These are phyloP conservation scores for Neckera pumila DNA, from an alignment of 225 moss, liverwort and hornwort species.

Conservation along the genomic window DNA sequence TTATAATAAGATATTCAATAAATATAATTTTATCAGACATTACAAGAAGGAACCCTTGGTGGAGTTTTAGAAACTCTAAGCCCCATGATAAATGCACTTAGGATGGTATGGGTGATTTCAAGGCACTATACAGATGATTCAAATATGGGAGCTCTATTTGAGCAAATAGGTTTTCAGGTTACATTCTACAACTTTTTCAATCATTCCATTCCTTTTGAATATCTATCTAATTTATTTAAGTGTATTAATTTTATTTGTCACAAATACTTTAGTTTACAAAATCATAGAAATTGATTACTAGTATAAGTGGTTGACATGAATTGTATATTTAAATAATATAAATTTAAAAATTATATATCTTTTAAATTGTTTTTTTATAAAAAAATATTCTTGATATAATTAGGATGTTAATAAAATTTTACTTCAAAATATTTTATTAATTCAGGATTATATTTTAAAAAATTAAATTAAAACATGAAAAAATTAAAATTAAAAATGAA, in stretches of 20 bases:
- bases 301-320: background rate
- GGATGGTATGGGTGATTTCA: conserved; percentile 94
- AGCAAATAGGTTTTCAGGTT: conserved; percentile 68
- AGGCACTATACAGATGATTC: conserved; percentile 68
- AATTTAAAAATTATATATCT: background rate
- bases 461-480: no score
- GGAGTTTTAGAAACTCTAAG: conserved; percentile 54
- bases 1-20: background rate
- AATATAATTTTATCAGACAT: conserved; percentile 18
- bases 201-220: background rate
- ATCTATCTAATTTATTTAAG: background rate
- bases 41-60: conserved; percentile 44
- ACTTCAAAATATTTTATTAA: background rate
- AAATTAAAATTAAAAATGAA: background rate
- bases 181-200: background rate
- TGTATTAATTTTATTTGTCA: no score
- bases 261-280: background rate
- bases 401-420: no score
- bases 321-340: no score
- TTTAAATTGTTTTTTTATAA: no score
- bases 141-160: conserved; percentile 66
- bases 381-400: no score
- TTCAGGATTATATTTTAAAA: accelerated
- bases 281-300: no score
- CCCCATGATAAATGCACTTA: conserved; percentile 87